Evolutionary conservation across 495 filamentous ascomycete species (phyloP), one percentile per base, ranked within the genome.

Genomic region (Opeltia flavorubescens): DNA sequence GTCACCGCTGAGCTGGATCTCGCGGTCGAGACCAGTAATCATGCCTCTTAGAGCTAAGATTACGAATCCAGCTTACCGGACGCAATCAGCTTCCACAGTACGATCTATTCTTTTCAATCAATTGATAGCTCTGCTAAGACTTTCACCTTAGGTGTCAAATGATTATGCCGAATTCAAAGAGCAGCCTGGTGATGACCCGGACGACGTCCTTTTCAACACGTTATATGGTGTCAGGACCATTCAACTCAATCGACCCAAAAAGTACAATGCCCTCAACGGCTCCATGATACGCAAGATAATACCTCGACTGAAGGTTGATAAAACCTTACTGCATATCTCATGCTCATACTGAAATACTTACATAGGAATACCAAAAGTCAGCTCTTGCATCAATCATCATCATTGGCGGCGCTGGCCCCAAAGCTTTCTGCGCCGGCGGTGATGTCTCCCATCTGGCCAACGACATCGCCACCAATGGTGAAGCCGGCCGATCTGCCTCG

Each of bases 251-350:
- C 78, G 91, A 25, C 91, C 89, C 11, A 71, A 72, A 55, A 94
- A 94, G 68, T 70, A 84, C 53, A 96, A 98, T 62, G 80, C 88
- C 26, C 74, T 98, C 51, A 84, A 94, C 61, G 83, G 77, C 36
- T 95, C 88, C 48, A 98, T 98, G 91, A 83, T 77, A 28, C 74
- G 82, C 46, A 96, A 96, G 67, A 95, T 96, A 52, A 61, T 84
- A 39, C 84, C 88, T 21, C 75, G 93, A 40, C 59, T 98, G 51
- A 71, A 81, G 64, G 78, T 80, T 57, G 58, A 54, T 25, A 30
- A 24, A 17, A n/a, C 18, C 46, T 43, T 17, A 20, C 29, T 35
- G 15, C 8, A 17, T 28, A 25, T 53, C 61, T 56, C 57, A 53
- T 25, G 27, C 3, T 44, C 27, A 18, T 9, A 17, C 23, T 38